Conservation (phyloP, 225 moss, liverwort and hornwort species). For the Sphagnum tenellum region DNA sequence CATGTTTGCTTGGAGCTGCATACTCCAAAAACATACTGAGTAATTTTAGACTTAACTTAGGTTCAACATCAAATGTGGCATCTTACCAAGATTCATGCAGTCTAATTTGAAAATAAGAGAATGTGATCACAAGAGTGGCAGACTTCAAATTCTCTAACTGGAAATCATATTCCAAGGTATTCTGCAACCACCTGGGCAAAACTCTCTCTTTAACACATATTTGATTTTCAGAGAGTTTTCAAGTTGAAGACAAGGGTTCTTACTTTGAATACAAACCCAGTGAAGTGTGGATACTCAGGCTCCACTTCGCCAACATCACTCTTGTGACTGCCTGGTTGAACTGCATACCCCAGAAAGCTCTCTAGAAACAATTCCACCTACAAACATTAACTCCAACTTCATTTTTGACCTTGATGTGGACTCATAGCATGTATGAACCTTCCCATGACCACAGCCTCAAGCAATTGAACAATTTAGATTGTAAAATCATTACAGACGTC, state of each 20-base stretch:
- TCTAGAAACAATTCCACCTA: slow-evolving; percentile 92
- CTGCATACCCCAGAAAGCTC: slow-evolving; percentile 70
- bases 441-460: too few relatives aligned
- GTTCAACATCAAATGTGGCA: too few relatives aligned
- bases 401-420: too few relatives aligned
- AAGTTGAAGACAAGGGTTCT: not conserved
- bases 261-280: slow-evolving; percentile 96
- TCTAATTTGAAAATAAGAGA: too few relatives aligned
- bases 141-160: too few relatives aligned
- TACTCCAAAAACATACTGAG: not conserved
- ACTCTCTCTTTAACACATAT: not conserved
- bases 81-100: too few relatives aligned
- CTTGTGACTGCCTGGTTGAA: slow-evolving; percentile 53
- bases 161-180: not conserved
- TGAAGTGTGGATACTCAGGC: slow-evolving; percentile 86
- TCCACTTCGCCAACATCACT: slow-evolving; percentile 81
- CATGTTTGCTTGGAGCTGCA: slow-evolving; percentile 98
- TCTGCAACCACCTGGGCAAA: not conserved
- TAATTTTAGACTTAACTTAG: too few relatives aligned
- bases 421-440: too few relatives aligned
- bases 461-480: too few relatives aligned
- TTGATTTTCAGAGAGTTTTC: not conserved
- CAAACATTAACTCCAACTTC: not conserved
- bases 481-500: too few relatives aligned
- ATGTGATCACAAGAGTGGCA: too few relatives aligned